A percentile compares a stretch with the other conserved stretches of the same genome.
Conservation (phyloP, 805 yeast species). For the Candida arabinofermentans region DNA sequence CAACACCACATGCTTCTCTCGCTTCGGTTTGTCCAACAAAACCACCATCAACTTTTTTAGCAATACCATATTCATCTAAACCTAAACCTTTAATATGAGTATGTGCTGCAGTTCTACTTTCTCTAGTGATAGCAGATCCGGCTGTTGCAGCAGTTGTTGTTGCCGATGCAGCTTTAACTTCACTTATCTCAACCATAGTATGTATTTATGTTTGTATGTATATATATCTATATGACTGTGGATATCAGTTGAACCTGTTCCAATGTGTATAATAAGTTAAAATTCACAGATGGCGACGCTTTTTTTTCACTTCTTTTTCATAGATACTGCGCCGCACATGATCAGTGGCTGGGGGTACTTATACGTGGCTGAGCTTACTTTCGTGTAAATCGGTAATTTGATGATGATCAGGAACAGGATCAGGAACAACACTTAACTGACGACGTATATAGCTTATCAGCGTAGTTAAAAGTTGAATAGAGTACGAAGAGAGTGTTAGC, state of each 20-base stretch:
- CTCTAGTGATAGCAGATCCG: slow-evolving; percentile 19
- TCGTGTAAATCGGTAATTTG: too few species aligned
- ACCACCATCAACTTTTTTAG: slow-evolving; percentile 80
- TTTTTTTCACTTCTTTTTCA: background rate
- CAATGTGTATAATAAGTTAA: background rate
- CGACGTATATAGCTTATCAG: too few species aligned
- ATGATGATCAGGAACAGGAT: too few species aligned
- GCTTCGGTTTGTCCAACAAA: slow-evolving; percentile 98
- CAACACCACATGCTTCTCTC: slow-evolving; percentile 92
- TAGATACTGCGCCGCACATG: background rate
- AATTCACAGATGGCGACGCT: background rate
- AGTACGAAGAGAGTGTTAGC: too few species aligned
- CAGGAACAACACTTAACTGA: too few species aligned
- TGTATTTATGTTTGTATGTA: background rate
- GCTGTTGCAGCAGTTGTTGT: slow-evolving; percentile 10
- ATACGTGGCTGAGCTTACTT: too few species aligned
- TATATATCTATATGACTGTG: too few species aligned
- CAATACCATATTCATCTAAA: slow-evolving; percentile 85
- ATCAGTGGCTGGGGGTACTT: background rate
- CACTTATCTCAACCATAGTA: slow-evolving; percentile 71
- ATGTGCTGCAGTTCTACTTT: slow-evolving; percentile 71
- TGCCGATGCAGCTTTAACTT: slow-evolving; percentile 52
- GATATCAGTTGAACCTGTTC: background rate
- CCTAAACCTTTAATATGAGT: slow-evolving; percentile 97
- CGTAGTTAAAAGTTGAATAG: too few species aligned